Evolutionary conservation across 1,139 yeast species (phyloP).

Genomic region (Saccharomyces hybrid): DNA sequence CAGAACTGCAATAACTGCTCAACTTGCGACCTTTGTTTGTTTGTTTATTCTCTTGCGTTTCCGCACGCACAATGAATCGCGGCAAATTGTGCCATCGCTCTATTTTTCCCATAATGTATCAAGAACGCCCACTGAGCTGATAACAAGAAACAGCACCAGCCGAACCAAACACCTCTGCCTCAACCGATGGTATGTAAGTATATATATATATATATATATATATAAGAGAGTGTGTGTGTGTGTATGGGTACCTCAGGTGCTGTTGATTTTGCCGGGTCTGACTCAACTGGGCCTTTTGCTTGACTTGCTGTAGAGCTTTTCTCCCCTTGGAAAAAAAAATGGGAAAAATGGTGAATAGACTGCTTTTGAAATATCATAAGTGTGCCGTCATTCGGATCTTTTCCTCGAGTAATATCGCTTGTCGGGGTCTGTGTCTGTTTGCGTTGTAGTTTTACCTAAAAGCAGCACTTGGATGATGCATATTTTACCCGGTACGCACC

Average conservation of each 20-base stretch:
- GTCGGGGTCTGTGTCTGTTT: background rate
- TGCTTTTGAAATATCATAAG: background rate
- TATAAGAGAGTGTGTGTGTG: background rate
- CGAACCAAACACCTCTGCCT: background rate
- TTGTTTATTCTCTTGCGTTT: background rate
- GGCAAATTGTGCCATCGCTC: background rate
- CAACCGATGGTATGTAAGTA: background rate
- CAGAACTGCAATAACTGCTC: background rate
- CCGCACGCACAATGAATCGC: background rate
- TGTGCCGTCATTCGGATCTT: background rate
- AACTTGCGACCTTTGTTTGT: background rate
- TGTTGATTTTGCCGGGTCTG: background rate
- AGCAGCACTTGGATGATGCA: background rate
- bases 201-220: too few relatives aligned
- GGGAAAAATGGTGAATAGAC: background rate
- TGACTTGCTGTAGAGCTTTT: background rate
- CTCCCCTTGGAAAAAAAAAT: background rate
- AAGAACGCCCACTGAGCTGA: background rate
- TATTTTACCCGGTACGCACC: background rate
- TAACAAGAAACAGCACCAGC: background rate
- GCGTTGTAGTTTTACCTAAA: background rate
- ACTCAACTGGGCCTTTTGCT: background rate
- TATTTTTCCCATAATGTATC: background rate
- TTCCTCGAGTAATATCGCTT: background rate
- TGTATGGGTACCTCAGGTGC: background rate